phyloP scores from a whole-genome alignment of 2,329 filamentous ascomycete genomes.

The Botryotinia convoluta region DNA sequence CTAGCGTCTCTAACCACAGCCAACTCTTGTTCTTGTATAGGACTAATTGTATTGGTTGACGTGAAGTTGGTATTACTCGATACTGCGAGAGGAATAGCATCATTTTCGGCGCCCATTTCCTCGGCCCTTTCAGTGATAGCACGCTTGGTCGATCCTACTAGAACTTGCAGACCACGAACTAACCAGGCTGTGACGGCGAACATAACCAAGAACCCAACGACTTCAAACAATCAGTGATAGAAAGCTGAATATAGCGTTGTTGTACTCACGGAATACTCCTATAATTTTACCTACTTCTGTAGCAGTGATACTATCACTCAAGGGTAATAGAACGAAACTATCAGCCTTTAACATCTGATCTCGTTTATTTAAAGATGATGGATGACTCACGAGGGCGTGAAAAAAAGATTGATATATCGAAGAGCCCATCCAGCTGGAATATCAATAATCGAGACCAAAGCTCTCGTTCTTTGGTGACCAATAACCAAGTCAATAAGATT shows the following conservation, averaged over 20 bases:
- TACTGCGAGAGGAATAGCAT: constrained; percentile 48
- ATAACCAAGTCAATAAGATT: constrained; percentile 48
- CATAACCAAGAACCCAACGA: constrained; percentile 54
- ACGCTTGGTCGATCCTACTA: constrained; percentile 52
- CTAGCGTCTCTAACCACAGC: constrained; percentile 33
- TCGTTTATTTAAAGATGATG: not conserved
- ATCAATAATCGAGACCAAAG: constrained; percentile 50
- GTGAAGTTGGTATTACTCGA: constrained; percentile 25
- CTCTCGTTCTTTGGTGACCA: constrained; percentile 49
- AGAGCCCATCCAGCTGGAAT: constrained; percentile 41
- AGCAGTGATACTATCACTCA: constrained; percentile 53
- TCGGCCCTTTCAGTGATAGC: constrained; percentile 51
- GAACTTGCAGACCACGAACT: constrained; percentile 51
- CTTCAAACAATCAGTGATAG: constrained; percentile 37
- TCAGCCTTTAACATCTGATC: constrained; percentile 12
- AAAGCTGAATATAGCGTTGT: not conserved
- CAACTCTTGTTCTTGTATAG: constrained; percentile 35
- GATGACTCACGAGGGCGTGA: constrained; percentile 22
- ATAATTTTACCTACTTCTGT: constrained; percentile 58
- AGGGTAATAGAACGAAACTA: constrained; percentile 54
- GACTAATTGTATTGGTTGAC: constrained; percentile 24
- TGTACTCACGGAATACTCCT: constrained; percentile 52
- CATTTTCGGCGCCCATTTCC: constrained; percentile 46
- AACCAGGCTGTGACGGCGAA: constrained; percentile 53
- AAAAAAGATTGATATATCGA: constrained; percentile 25